A percentile compares a stretch with the other conserved stretches of the same genome.
Conservation (phyloP, 495 filamentous ascomycete species). For the Aeminium ludgeri region DNA sequence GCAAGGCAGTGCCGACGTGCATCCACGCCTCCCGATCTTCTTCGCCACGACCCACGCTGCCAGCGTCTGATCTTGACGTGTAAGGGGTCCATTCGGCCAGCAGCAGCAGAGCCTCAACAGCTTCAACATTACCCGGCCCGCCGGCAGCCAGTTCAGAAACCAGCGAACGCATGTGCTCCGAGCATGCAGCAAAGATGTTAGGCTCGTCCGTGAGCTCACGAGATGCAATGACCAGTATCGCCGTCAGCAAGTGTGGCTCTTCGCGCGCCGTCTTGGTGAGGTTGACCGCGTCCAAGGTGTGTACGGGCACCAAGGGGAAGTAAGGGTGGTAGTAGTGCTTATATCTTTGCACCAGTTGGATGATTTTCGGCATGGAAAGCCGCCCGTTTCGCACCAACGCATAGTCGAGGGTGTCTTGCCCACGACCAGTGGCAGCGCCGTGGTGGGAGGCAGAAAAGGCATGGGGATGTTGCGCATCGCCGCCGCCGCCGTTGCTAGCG, state of each 20-base stretch:
- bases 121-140: constrained; percentile 42
- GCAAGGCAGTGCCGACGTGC: constrained; percentile 46
- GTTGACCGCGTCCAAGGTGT: constrained; percentile 34
- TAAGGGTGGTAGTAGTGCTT: constrained; percentile 43
- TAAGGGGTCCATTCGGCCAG: constrained; percentile 51
- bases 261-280: constrained; percentile 31
- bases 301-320: constrained; percentile 40
- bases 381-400: constrained; percentile 34
- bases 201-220: constrained; percentile 41
- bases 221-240: constrained; percentile 44
- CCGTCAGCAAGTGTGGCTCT: constrained; percentile 44
- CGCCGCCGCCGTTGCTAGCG: constrained; percentile 23
- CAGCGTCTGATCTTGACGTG: constrained; percentile 26
- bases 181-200: constrained; percentile 41
- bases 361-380: constrained; percentile 32
- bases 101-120: constrained; percentile 45
- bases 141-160: constrained; percentile 44
- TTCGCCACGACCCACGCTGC: constrained; percentile 43
- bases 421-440: neutral
- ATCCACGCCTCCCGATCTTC: constrained; percentile 54
- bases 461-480: neutral
- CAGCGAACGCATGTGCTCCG: constrained; percentile 45
- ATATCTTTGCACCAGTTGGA: constrained; percentile 36
- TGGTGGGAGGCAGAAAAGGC: neutral
- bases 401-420: constrained; percentile 26